These are phyloP conservation scores for Monosporascus ibericus DNA, from an alignment of 2,329 filamentous ascomycete genomes.

Conservation along the genomic window DNA sequence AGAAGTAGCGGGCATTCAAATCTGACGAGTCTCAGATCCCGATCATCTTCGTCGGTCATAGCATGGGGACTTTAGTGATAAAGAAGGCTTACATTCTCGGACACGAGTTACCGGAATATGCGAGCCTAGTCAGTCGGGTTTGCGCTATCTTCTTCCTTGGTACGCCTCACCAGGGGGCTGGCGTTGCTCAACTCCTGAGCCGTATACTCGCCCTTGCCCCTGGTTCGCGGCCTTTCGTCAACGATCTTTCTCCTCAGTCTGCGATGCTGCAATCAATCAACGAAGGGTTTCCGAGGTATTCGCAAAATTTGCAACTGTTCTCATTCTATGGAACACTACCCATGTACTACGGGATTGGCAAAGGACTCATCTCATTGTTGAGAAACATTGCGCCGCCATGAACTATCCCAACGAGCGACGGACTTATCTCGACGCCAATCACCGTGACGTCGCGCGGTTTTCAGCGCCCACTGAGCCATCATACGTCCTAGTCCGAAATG, in stretches of 20 bases:
- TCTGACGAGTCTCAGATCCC: constrained; percentile 5
- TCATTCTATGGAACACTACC: constrained; percentile 28
- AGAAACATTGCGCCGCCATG: constrained; percentile 24
- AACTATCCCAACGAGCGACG: constrained; percentile 21
- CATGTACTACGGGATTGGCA: constrained; percentile 16
- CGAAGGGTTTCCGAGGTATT: constrained; percentile 26
- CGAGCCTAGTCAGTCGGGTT: constrained; percentile 15
- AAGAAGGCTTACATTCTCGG: constrained; percentile 30
- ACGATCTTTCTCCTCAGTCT: constrained; percentile 24
- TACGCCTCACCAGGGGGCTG: constrained; percentile 29
- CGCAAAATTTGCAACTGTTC: constrained; percentile 16
- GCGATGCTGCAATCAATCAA: constrained; percentile 23
- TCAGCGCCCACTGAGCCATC: constrained; percentile 14
- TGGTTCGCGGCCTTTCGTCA: constrained; percentile 22
- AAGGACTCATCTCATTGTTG: constrained; percentile 26
- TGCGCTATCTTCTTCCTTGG: constrained; percentile 30
- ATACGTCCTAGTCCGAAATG: constrained; percentile 22
- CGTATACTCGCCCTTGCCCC: constrained; percentile 15
- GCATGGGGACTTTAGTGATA: constrained; percentile 32
- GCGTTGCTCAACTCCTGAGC: constrained; percentile 19
- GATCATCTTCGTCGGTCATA: constrained; percentile 30
- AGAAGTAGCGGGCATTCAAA: no score
- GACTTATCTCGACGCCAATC: constrained; percentile 24
- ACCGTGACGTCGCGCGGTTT: constrained; percentile 24
- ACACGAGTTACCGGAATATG: constrained; percentile 14